A percentile compares a stretch with the other conserved stretches of the same genome.
phyloP scores from a whole-genome alignment of 805 yeast species.

The Helenozyma baotianmanensis region DNA sequence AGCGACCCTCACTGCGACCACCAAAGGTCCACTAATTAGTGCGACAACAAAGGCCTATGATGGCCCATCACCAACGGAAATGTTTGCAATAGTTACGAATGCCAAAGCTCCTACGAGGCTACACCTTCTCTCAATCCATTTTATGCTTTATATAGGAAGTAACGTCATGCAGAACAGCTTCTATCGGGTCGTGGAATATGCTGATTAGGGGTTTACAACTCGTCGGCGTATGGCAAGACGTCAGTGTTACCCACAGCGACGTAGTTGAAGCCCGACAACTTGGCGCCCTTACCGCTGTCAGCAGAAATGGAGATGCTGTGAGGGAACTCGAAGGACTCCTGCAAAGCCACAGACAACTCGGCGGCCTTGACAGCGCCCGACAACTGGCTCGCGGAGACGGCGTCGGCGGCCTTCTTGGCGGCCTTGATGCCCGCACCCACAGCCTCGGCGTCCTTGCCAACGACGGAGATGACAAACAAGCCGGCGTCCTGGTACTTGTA shows the following conservation, averaged over 20 bases:
- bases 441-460: slow-evolving; percentile 53
- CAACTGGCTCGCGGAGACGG: slow-evolving; percentile 47
- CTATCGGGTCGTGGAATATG: slow-evolving; percentile 10
- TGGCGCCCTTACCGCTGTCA: slow-evolving; percentile 30
- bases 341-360: slow-evolving; percentile 40
- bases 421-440: slow-evolving; percentile 60
- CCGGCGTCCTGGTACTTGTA: slow-evolving; percentile 74
- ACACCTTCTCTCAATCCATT: background rate
- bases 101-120: too few species aligned
- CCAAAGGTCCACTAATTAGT: too few species aligned
- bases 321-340: slow-evolving; percentile 31
- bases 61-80: too few species aligned
- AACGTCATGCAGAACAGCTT: slow-evolving; percentile 6
- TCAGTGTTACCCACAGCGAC: slow-evolving; percentile 88
- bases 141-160: slow-evolving; percentile 5
- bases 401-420: slow-evolving; percentile 42
- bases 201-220: slow-evolving; percentile 49
- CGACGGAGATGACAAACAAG: slow-evolving; percentile 66
- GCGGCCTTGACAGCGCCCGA: slow-evolving; percentile 45
- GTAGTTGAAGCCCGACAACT: slow-evolving; percentile 60
- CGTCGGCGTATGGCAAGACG: slow-evolving; percentile 83
- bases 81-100: too few species aligned
- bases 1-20: too few species aligned
- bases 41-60: too few species aligned
- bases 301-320: slow-evolving; percentile 28